phyloP scores from a whole-genome alignment of 306 rosid species.

The Senna siamea region DNA sequence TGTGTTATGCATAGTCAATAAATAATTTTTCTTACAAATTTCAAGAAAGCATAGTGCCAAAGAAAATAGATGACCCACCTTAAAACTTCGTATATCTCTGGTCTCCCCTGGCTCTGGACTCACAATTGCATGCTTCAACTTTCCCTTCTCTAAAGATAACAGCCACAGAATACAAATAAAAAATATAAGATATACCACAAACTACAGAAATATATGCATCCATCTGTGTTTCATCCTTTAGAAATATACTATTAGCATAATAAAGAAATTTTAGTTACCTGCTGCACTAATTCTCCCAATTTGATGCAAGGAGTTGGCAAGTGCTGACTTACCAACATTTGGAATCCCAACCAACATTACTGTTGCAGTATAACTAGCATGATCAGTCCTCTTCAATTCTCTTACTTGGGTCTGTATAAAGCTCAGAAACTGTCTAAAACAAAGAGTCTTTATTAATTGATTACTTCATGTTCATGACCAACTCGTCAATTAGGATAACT shows the following conservation, averaged over 20 bases:
- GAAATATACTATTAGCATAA: too few relatives aligned
- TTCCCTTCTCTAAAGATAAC: slow-evolving; percentile 78
- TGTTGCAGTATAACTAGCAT: slow-evolving; percentile 60
- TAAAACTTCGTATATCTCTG: slow-evolving; percentile 78
- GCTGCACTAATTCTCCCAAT: slow-evolving; percentile 90
- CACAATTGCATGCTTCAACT: slow-evolving; percentile 73
- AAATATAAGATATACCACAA: background rate
- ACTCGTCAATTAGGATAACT: background rate
- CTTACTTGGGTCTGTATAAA: slow-evolving; percentile 72
- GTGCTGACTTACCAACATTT: slow-evolving; percentile 92
- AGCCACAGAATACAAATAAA: slow-evolving; percentile 1
- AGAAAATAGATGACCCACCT: slow-evolving; percentile 53
- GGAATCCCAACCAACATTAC: slow-evolving; percentile 83
- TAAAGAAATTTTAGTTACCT: slow-evolving; percentile 51
- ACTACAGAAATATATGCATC: slow-evolving; percentile 19
- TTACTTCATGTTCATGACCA: slow-evolving; percentile 26
- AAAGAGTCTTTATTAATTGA: slow-evolving; percentile 23
- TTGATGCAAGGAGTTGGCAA: slow-evolving; percentile 84
- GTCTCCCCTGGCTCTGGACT: slow-evolving; percentile 88
- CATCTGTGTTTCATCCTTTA: slow-evolving; percentile 8
- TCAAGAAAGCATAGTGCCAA: slow-evolving; percentile 2
- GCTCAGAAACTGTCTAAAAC: slow-evolving; percentile 63
- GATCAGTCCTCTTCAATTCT: slow-evolving; percentile 54
- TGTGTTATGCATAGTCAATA: background rate
- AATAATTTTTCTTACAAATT: slow-evolving; percentile 9